Evolutionary conservation across 495 filamentous ascomycete species (phyloP), one percentile per base, ranked within the genome.

Genomic region (Penicillium atrosanguineum): DNA sequence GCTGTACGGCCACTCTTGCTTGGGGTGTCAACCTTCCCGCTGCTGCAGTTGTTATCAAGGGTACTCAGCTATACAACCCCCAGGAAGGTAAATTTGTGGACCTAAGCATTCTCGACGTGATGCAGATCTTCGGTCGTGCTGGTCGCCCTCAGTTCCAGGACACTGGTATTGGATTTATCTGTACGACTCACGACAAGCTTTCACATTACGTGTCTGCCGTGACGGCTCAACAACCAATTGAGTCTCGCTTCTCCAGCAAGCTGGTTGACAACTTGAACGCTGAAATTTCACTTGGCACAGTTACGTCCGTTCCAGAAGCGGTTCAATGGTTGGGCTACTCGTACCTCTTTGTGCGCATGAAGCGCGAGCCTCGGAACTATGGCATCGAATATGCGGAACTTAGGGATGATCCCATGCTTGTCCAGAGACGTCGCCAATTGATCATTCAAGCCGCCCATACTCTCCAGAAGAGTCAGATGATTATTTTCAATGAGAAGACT

Each of bases 51-150:
- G 79, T 97, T 48, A 97, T 97, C 75, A 96, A 96, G 69, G 92
- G 92, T 16, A 97, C 94, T 6, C 91, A 97, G 67, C 75, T 99
- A 3, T 99, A 99, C 72, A 97, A 92, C 66, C 85, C 94, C 0
- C 87, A 94, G 69, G 92, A 94, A 53, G 94, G 94, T 69, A 95
- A 93, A 74, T 97, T 97, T 63, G 87, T 96, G 21, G 95, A 97
- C 64, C 79, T 99, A 14, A 92, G 94, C 9, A 99, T 99, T 58
- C 82, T 99, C 4, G 94, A 99, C 67, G 94, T 99, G 12, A 75
- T 99, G 55, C 94, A 99, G 70, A 99, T 99, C 39, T 99, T 99
- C 65, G 94, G 94, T 75, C 90, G 94, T 77, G 94, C 94, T 56
- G 94, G 94, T 78, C 85, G 94, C 66, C 94, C 94, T 20, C 94